Percentiles rank a stretch among this genome's conserved stretches.
These are phyloP conservation scores for Penicillium robsamsonii DNA, from an alignment of 495 filamentous ascomycete genomes.

Conservation along the genomic window DNA sequence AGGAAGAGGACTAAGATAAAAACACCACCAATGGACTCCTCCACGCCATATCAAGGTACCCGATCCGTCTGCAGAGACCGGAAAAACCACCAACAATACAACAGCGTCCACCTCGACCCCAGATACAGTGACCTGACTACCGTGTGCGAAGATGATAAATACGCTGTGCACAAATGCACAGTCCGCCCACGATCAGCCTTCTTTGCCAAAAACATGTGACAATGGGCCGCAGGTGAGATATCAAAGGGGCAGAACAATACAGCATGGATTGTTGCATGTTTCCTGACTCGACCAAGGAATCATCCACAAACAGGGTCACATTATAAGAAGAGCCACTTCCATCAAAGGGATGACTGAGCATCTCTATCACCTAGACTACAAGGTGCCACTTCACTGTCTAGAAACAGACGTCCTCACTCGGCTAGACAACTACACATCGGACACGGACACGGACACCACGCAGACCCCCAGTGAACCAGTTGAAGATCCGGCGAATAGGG, in stretches of 20 bases:
- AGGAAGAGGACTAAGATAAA: too few species aligned
- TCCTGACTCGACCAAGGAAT: slow-evolving; percentile 6
- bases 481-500: not conserved
- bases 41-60: not conserved
- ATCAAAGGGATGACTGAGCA: slow-evolving; percentile 21
- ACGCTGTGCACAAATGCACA: slow-evolving; percentile 20
- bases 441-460: too few species aligned
- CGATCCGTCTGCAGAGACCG: too few species aligned
- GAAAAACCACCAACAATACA: not conserved
- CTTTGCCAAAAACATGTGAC: slow-evolving; percentile 16
- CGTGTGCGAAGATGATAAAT: slow-evolving; percentile 11
- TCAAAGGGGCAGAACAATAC: not conserved
- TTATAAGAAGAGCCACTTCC: slow-evolving; percentile 17
- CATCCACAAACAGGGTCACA: slow-evolving; percentile 9
- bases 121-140: slow-evolving; percentile 24
- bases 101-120: slow-evolving; percentile 5
- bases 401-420: not conserved
- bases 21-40: not conserved
- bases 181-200: slow-evolving; percentile 19
- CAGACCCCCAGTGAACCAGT: not conserved
- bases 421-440: too few species aligned
- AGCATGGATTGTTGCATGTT: too few species aligned
- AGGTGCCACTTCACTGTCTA: not conserved
- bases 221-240: slow-evolving; percentile 7
- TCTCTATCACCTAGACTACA: slow-evolving; percentile 21